Evolutionary conservation across 345 rosid genomes (phyloP).

Genomic region (Reutealis trisperma): DNA sequence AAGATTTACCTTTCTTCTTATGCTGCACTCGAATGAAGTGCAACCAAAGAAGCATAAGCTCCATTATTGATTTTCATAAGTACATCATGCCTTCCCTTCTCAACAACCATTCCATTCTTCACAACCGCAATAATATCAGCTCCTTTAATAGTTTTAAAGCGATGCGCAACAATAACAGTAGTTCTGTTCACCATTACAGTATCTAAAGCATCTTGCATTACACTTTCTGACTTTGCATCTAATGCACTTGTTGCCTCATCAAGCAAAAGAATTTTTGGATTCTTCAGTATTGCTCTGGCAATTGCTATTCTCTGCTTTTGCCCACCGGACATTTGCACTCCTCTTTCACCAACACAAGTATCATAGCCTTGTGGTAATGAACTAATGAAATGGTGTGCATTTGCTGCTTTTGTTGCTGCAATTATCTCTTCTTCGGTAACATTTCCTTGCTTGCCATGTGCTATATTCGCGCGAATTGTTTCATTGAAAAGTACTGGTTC

Average conservation of each 20-base stretch:
- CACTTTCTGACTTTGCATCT: constrained; percentile 65
- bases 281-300: constrained; percentile 60
- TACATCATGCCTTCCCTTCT: constrained; percentile 57
- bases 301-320: constrained; percentile 70
- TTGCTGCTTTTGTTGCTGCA: constrained; percentile 54
- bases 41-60: constrained; percentile 19
- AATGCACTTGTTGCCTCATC: constrained; percentile 85
- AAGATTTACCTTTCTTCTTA: not conserved
- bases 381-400: constrained; percentile 65
- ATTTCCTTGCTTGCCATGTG: constrained; percentile 55
- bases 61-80: constrained; percentile 55
- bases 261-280: constrained; percentile 60
- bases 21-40: constrained; percentile 44
- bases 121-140: constrained; percentile 72
- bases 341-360: constrained; percentile 65
- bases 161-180: constrained; percentile 66
- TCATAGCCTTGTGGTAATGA: constrained; percentile 64
- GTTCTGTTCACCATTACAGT: constrained; percentile 61
- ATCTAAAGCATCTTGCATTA: constrained; percentile 68
- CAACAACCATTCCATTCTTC: constrained; percentile 61
- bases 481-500: too few species aligned
- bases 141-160: constrained; percentile 51
- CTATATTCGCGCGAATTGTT: constrained; percentile 44
- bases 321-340: constrained; percentile 72
- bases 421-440: constrained; percentile 56